Base-by-base conservation (phyloP, 1,284 basidiomycete genomes). In the Lentinula novae-zelandiae region DNA sequence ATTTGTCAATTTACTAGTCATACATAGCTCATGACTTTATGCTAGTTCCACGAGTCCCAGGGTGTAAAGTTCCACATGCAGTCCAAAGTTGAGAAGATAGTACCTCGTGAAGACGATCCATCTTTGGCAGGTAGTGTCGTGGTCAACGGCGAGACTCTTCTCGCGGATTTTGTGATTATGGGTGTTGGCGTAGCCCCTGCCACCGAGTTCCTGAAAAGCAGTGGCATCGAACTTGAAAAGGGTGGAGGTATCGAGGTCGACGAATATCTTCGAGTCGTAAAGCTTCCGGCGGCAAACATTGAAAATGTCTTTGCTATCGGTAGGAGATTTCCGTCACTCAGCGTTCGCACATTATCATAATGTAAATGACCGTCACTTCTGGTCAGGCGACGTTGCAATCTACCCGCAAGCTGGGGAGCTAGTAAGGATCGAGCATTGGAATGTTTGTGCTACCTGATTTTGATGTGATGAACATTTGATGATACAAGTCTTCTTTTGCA, bases 111-210 rank as follows among this genome's bases (percentile, higher is more conserved):
- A 68, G 76, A 76, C 31, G 75, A 84, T 42, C 72, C 81, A 3
- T 73, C 76, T 15, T 67, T 78, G 22, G 83, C 80, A 12, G 76
- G 76, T 0, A 88, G 76, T 6, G 87, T 95, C 10, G 81, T 90
- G 31, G 80, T 94, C 63, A 88, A 90, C 67, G 87, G 87, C 13
- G 78, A 85, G 61, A 83, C 82, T 1, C 74, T 97, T 39, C 81
- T 83, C 0, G 92, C 92, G 13, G 92, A 95, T 69, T 81, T 92
- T 52, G 82, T 98, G 62, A 78, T 98, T 60, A 89, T 97, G 84
- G 95, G 92, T 40, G 92, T 95, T 5, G 95, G 95, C 63, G 95
- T 95, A 10, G 81, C 81, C 0, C 95, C 95, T 33, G 92, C 93
- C 2, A 96, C 95, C 0, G 77, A 86, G 40, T 95, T 90, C 76